These are phyloP conservation scores for Jacaranda copaia DNA, from an alignment of 257 asterid species.

Conservation along the genomic window DNA sequence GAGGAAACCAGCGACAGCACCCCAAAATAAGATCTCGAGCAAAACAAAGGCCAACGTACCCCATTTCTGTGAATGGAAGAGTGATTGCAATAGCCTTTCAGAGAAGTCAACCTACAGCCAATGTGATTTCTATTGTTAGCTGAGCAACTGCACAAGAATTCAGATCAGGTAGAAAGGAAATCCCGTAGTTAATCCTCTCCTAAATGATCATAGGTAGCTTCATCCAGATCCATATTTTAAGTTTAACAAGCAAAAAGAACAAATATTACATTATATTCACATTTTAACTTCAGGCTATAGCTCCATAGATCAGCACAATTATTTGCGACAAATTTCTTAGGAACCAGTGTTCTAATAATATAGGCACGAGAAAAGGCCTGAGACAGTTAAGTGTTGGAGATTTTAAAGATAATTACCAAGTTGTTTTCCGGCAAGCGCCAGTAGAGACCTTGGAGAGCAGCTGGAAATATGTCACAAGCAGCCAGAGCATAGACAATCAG, in stretches of 20 bases:
- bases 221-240: neutral
- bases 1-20: slow-evolving; percentile 69
- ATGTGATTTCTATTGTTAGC: neutral
- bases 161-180: too few relatives aligned
- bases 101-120: slow-evolving; percentile 60
- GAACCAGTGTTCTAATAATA: neutral
- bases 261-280: neutral
- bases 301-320: neutral
- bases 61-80: slow-evolving; percentile 68
- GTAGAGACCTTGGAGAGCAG: slow-evolving; percentile 84
- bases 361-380: neutral
- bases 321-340: neutral
- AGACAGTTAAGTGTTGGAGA: neutral
- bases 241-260: too few relatives aligned
- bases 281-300: neutral
- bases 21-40: slow-evolving; percentile 86
- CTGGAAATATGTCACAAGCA: slow-evolving; percentile 89
- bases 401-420: slow-evolving; percentile 59
- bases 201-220: too few relatives aligned
- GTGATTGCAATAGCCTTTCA: slow-evolving; percentile 57
- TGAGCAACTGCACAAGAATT: neutral
- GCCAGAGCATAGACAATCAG: slow-evolving; percentile 84
- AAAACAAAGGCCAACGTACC: slow-evolving; percentile 77
- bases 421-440: slow-evolving; percentile 84
- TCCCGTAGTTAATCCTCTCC: too few relatives aligned